Evolutionary conservation across 1,284 basidiomycete genomes (phyloP).

Genomic region (Phylloboletellus chloephorus): DNA sequence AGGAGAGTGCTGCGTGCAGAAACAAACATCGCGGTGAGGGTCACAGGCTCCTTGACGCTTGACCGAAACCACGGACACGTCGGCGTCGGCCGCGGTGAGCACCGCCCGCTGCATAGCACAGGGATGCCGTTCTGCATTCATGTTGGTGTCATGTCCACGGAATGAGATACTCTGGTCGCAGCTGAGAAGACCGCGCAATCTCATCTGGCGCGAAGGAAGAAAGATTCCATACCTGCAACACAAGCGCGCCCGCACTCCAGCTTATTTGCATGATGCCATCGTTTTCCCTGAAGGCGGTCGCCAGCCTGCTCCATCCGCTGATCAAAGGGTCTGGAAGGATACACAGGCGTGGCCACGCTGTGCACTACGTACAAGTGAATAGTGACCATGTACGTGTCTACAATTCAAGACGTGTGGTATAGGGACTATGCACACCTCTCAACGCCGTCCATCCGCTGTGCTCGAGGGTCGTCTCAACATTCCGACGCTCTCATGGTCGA

Average conservation of each 20-base stretch:
- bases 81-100: conserved; percentile 31
- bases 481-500: conserved; percentile 84
- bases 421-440: conserved; percentile 78
- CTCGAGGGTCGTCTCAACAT: conserved; percentile 63
- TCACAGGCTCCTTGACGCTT: too few species aligned
- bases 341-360: conserved; percentile 69
- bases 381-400: conserved; percentile 61
- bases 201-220: conserved; percentile 35
- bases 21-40: not conserved
- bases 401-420: too few species aligned
- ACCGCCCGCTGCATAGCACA: conserved; percentile 57
- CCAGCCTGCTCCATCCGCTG: conserved; percentile 57
- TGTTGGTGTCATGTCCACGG: conserved; percentile 53
- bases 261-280: conserved; percentile 78
- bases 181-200: conserved; percentile 36
- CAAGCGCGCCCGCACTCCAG: conserved; percentile 47
- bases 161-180: conserved; percentile 8
- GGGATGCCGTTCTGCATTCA: conserved; percentile 54
- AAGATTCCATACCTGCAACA: conserved; percentile 37
- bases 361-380: conserved; percentile 65
- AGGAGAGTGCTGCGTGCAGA: not conserved
- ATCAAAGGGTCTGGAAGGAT: conserved; percentile 54
- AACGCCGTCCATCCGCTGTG: conserved; percentile 80
- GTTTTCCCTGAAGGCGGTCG: conserved; percentile 88
- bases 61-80: too few species aligned